These are phyloP conservation scores for Zygosaccharomyces gambellarensis DNA, from an alignment of 805 yeast genomes.

Conservation along the genomic window DNA sequence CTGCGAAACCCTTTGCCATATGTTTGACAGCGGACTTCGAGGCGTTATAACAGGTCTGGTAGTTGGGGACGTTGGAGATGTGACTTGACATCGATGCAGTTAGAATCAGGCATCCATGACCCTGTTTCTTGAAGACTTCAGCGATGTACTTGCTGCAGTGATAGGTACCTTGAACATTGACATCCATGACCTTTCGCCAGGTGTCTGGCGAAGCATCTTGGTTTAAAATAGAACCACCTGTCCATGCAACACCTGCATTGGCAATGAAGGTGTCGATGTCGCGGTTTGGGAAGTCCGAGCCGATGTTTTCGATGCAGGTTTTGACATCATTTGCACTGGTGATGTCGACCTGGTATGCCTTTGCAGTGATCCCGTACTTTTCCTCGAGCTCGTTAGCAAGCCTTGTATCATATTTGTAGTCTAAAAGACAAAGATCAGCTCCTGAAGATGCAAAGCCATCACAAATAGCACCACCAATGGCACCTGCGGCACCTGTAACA, in stretches of 20 bases:
- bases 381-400: constrained; percentile 18
- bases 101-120: constrained; percentile 50
- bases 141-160: constrained; percentile 76
- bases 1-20: constrained; percentile 70
- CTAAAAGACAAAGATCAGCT: constrained; percentile 39
- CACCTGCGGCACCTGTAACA: constrained; percentile 80
- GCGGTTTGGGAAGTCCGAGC: constrained; percentile 61
- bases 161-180: constrained; percentile 76
- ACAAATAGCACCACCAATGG: constrained; percentile 78
- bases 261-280: constrained; percentile 80
- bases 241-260: constrained; percentile 90
- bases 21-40: constrained; percentile 85
- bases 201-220: constrained; percentile 40
- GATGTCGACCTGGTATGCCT: constrained; percentile 45
- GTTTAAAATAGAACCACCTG: constrained; percentile 51
- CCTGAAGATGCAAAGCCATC: constrained; percentile 84
- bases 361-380: constrained; percentile 55
- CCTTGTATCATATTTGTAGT: constrained; percentile 16
- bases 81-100: constrained; percentile 90
- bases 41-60: constrained; percentile 83
- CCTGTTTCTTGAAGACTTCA: constrained; percentile 63
- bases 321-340: constrained; percentile 28
- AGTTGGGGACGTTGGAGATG: constrained; percentile 80
- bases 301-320: constrained; percentile 36
- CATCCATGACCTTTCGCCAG: constrained; percentile 69